Base-by-base conservation (phyloP, 345 rosid genomes). In the Populus nigra region DNA sequence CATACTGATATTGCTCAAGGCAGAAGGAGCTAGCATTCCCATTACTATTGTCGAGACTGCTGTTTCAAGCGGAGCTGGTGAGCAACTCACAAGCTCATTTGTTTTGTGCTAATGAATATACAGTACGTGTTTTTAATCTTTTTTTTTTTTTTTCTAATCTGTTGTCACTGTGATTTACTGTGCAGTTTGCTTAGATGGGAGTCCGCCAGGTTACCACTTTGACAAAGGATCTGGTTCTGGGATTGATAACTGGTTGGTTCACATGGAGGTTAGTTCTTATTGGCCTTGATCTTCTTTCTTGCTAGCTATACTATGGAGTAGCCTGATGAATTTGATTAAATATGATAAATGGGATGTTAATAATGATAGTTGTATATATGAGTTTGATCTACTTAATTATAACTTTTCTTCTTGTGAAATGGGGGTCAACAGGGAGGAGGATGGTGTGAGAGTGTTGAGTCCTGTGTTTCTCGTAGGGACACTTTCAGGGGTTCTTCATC, bases 121-220 rank as follows among this genome's bases (percentile, higher is more conserved):
- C 36, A 4, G 36, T 33, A 33, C 36, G 36, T 33, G 36, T 33
- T 20, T 18, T 13, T 41, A 17, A 39, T 65, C 12, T 43, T 31
- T 8, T 69, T 16, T 39, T 38, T 38, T 27, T 70, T 7, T 2
- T 13, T 3, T 62, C 4, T 33, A 17, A 18, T 25, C 20, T 5
- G 65, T 38, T 35, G n/a, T 18, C 31, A 20, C 55, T 55, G 35
- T 10, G 53, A 36, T 33, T 9, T 53, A 36, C 36, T 63, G 27
- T 80, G 84, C 87, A 96, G 98, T 96, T 77, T 96, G 99, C 83
- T 87, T 96, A 77, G 98, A 96, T 83, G 99, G 99, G 3, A 96
- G 97, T 76, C 93, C 97, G 29, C 98, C 97, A 23, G 98, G 94
- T 83, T 96, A 94, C 87, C 98, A 96, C 66, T 84, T 90, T 45